Percentiles rank a stretch among this genome's conserved stretches.
phyloP scores from a whole-genome alignment of 2,329 filamentous ascomycete species.

The Pseudogymnoascus sp. region DNA sequence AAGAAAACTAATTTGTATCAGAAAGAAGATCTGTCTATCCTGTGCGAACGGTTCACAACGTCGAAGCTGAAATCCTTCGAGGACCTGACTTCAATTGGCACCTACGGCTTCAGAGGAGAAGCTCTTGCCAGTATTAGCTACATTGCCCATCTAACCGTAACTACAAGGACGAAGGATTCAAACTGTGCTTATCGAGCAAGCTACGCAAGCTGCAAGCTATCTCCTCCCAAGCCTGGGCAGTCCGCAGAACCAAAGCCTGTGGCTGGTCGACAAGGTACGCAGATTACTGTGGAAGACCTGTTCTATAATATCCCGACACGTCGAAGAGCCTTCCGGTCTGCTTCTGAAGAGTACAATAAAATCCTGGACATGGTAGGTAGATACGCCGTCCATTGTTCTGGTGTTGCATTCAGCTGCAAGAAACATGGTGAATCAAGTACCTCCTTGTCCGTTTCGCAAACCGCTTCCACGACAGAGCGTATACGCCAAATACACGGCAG shows the following conservation, averaged over 20 bases:
- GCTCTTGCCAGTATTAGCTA: conserved; percentile 96
- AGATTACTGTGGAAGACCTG: conserved; percentile 92
- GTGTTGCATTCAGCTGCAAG: conserved; percentile 94
- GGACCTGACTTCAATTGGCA: conserved; percentile 80
- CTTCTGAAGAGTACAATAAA: conserved; percentile 94
- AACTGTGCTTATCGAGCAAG: conserved; percentile 84
- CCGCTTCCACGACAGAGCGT: conserved; percentile 67
- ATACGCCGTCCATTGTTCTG: conserved; percentile 84
- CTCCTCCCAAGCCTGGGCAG: conserved; percentile 81
- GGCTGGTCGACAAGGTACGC: conserved; percentile 82
- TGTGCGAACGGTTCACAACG: conserved; percentile 94
- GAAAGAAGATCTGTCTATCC: conserved; percentile 84
- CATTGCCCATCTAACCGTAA: conserved; percentile 91
- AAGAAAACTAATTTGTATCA: conserved; percentile 31
- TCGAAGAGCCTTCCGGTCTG: conserved; percentile 79
- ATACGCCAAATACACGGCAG: conserved; percentile 87
- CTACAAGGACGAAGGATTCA: conserved; percentile 84
- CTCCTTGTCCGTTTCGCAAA: conserved; percentile 70
- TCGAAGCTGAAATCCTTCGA: conserved; percentile 93
- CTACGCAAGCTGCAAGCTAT: conserved; percentile 76
- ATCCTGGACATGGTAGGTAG: conserved; percentile 91
- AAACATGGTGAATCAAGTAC: conserved; percentile 85
- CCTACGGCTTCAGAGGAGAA: conserved; percentile 97
- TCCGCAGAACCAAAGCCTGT: conserved; percentile 77
- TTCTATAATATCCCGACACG: conserved; percentile 95